Conservation (phyloP, 257 asterid species). For the Echium plantagineum region DNA sequence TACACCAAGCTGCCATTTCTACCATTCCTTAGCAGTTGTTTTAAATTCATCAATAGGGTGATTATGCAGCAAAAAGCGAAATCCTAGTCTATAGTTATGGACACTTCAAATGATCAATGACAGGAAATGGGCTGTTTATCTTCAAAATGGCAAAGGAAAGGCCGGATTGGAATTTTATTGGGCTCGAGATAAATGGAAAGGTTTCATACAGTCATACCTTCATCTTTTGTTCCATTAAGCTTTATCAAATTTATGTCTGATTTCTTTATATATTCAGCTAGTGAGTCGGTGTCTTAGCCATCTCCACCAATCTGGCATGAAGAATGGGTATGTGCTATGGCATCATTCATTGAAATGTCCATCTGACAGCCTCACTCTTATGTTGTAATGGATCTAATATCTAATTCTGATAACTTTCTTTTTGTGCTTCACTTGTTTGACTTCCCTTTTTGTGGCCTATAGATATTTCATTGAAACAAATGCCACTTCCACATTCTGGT, state of each 20-base stretch:
- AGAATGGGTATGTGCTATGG: constrained; percentile 34
- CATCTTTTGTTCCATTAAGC: constrained; percentile 12
- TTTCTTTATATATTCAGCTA: constrained; percentile 37
- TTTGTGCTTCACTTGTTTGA: not conserved
- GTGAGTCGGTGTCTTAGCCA: constrained; percentile 53
- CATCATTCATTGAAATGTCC: constrained; percentile 4
- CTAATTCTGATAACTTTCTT: not conserved
- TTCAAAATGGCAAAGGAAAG: constrained; percentile 60
- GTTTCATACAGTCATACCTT: constrained; percentile 31
- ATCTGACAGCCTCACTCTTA: not conserved
- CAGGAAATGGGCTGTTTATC: constrained; percentile 88
- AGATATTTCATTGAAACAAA: constrained; percentile 74
- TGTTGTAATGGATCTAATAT: too few species aligned
- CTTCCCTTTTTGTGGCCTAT: constrained; percentile 7
- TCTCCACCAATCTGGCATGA: constrained; percentile 30
- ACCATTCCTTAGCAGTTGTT: too few species aligned
- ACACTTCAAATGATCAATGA: constrained; percentile 14
- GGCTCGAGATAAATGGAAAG: constrained; percentile 76
- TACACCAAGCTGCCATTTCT: too few species aligned
- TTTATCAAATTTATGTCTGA: constrained; percentile 13
- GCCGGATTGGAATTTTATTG: constrained; percentile 76
- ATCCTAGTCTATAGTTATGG: not conserved
- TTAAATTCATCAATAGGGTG: not conserved
- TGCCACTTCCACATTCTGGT: constrained; percentile 74
- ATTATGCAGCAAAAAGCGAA: not conserved